Evolutionary conservation across 495 filamentous ascomycete genomes (phyloP).

Genomic region (Pyronema domesticum): DNA sequence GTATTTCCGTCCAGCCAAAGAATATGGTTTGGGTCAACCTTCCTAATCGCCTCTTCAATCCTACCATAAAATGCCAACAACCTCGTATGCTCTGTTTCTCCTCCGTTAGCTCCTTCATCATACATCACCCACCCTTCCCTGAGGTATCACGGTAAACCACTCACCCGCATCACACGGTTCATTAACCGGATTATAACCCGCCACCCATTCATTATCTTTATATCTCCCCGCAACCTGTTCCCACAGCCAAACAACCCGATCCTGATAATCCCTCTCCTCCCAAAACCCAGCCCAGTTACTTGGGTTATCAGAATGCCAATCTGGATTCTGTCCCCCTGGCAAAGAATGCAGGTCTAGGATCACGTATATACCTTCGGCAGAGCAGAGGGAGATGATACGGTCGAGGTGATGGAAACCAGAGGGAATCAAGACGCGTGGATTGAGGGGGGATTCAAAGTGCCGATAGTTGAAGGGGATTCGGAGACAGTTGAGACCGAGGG

Average conservation of each 20-base stretch:
- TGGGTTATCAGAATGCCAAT: slow-evolving; percentile 45
- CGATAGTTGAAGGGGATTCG: slow-evolving; percentile 48
- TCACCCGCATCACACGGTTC: slow-evolving; percentile 45
- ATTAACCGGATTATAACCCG: slow-evolving; percentile 50
- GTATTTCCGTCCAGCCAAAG: slow-evolving; percentile 50
- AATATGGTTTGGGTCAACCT: slow-evolving; percentile 43
- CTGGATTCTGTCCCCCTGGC: slow-evolving; percentile 44
- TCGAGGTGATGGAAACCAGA: slow-evolving; percentile 43
- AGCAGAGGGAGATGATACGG: slow-evolving; percentile 40
- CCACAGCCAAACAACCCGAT: slow-evolving; percentile 43
- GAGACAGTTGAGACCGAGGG: slow-evolving; percentile 41
- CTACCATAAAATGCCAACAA: slow-evolving; percentile 40
- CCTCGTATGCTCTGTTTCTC: no score
- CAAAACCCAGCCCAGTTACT: slow-evolving; percentile 42
- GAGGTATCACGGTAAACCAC: no score
- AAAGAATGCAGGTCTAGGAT: slow-evolving; percentile 47
- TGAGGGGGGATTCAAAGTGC: slow-evolving; percentile 46
- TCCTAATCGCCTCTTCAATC: slow-evolving; percentile 39
- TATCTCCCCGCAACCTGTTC: slow-evolving; percentile 39
- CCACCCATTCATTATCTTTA: slow-evolving; percentile 36
- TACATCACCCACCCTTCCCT: no score
- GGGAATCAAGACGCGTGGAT: slow-evolving; percentile 40
- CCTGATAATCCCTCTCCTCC: slow-evolving; percentile 44
- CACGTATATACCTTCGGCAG: slow-evolving; percentile 39
- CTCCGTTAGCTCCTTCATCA: no score